Base-by-base conservation (phyloP, 2,329 filamentous ascomycete species). In the Hypoxylon sp. region DNA sequence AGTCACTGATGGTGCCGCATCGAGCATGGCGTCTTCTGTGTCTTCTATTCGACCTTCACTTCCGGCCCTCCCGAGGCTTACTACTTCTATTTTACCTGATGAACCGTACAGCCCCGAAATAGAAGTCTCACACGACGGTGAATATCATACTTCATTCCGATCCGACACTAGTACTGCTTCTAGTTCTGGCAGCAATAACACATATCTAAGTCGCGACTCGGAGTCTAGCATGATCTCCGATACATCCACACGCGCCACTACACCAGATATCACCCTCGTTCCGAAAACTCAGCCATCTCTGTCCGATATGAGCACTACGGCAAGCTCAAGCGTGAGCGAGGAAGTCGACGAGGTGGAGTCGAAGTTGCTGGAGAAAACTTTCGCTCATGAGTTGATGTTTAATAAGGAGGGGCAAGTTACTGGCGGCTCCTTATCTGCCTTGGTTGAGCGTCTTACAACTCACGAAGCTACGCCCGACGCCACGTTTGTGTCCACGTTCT, bases 321-420 rank as follows among this genome's bases (percentile, higher is more conserved):
- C 83, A 64, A 91, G 89, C 74, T 87, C 87, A 0, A 84, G 86
- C 1, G 80, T 87, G n/a, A 87, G 84, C 3, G 93, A 96, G 57
- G 92, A 94, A 60, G 82, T 85, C 11, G 89, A 92, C 34, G 93
- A 97, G 50, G 87, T 90, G 0, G 94, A 97, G 75, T 90, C 87
- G 4, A 90, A 90, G 72, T 81, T 97, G n/a, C 81, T 97, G n/a
- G 92, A 94, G 75, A 96, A 91, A 79, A 97, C 94, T 0, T 97
- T 87, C 73, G 92, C 93, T 0, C 92, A 97, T 73, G 94, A 99
- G 75, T 84, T 99, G 49, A 89, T 97, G 73, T 91, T 92, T 76
- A 97, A 96, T 80, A 96, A 96, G 76, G 94, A 98, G 70, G 94
- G 94, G 1, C 91, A 97, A 65, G 90, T 99, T n/a, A 92, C 92